Evolutionary conservation across 345 rosid species (phyloP).

Genomic region (Cochlearia excelsa): DNA sequence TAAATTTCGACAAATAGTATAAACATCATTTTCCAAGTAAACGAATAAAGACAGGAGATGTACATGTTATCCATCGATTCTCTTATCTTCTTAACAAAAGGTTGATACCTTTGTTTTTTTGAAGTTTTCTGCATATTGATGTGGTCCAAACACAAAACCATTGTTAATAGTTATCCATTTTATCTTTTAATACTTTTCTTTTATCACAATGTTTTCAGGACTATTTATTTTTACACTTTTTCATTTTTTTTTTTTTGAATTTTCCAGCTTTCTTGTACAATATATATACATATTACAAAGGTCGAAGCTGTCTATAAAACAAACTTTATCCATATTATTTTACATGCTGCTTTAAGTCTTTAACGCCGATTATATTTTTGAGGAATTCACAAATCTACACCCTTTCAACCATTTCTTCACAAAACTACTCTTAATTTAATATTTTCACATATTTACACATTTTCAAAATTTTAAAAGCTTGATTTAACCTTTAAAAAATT

Average conservation of each 20-base stretch:
- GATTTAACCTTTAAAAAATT: too few species aligned
- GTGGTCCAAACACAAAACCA: constrained; percentile 32
- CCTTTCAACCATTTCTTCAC: too few species aligned
- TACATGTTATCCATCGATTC: constrained; percentile 29
- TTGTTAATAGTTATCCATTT: constrained; percentile 25
- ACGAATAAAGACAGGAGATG: constrained; percentile 24
- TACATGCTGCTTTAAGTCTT: too few species aligned
- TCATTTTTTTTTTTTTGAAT: neutral
- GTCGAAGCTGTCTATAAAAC: neutral
- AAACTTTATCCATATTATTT: neutral
- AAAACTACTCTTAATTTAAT: too few species aligned
- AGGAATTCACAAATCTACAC: too few species aligned
- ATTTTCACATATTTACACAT: too few species aligned
- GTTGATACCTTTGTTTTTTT: constrained; percentile 33
- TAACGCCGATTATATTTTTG: too few species aligned
- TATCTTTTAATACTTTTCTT: neutral
- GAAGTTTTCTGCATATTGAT: constrained; percentile 30
- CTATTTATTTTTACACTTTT: neutral
- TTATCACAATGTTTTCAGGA: neutral
- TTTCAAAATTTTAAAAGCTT: too few species aligned
- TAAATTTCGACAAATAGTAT: too few species aligned
- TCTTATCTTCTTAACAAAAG: constrained; percentile 37
- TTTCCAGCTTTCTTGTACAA: neutral
- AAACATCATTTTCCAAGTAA: constrained; percentile 26
- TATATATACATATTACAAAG: neutral